These are phyloP conservation scores for Xylariaceae sp. DNA, from an alignment of 2,329 filamentous ascomycete genomes.

Conservation along the genomic window DNA sequence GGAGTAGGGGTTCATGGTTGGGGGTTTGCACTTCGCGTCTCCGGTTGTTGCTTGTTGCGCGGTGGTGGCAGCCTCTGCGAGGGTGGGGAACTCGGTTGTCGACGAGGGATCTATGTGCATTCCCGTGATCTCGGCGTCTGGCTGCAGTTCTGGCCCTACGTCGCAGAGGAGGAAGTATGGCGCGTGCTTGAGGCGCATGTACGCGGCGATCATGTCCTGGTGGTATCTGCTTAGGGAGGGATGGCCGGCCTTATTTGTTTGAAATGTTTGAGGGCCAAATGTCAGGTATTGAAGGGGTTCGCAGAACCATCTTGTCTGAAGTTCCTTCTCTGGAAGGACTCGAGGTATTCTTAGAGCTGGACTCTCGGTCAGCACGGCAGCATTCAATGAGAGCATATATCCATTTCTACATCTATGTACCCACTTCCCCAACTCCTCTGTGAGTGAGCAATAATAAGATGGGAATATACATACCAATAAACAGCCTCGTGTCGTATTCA, in stretches of 20 bases:
- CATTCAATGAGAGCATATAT: neutral
- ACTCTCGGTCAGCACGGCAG: slow-evolving; percentile 13
- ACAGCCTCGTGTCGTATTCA: slow-evolving; percentile 80
- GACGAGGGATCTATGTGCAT: slow-evolving; percentile 42
- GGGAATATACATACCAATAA: slow-evolving; percentile 69
- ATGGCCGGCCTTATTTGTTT: slow-evolving; percentile 61
- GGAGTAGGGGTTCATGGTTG: slow-evolving; percentile 54
- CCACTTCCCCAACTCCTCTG: no score
- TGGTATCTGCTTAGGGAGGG: slow-evolving; percentile 65
- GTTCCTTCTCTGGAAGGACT: slow-evolving; percentile 59
- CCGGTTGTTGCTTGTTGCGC: slow-evolving; percentile 46
- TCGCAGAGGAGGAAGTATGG: slow-evolving; percentile 68
- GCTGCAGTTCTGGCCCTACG: slow-evolving; percentile 52
- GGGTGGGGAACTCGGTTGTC: slow-evolving; percentile 66
- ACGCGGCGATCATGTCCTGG: slow-evolving; percentile 62
- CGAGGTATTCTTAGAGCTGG: slow-evolving; percentile 61
- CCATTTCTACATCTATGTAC: neutral
- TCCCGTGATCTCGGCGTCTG: slow-evolving; percentile 37
- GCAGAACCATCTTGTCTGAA: slow-evolving; percentile 70
- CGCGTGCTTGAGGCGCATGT: slow-evolving; percentile 65
- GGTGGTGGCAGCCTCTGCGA: slow-evolving; percentile 65
- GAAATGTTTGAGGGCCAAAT: slow-evolving; percentile 57
- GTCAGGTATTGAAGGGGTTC: slow-evolving; percentile 68
- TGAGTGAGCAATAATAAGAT: slow-evolving; percentile 3
- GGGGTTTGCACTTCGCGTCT: slow-evolving; percentile 43